A percentile compares a stretch with the other conserved stretches of the same genome.
phyloP scores from a whole-genome alignment of 495 filamentous ascomycete species.

The Penicillium dipodomyicola region DNA sequence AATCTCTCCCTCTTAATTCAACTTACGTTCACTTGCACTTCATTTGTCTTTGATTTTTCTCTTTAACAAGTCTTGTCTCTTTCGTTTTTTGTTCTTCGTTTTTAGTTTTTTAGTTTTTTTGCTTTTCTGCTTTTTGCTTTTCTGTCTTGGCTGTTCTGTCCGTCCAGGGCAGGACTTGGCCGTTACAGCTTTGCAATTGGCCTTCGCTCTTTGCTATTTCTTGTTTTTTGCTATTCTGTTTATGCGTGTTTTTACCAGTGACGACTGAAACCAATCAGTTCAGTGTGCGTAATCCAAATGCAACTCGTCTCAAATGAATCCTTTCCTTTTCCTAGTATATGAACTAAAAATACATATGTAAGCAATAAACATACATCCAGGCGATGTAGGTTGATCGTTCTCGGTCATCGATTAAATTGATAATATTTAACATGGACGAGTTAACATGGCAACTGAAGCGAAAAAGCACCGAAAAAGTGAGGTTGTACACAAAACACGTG shows the following conservation, averaged over 20 bases:
- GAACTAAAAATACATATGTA: too few relatives aligned
- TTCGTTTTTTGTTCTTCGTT: neutral
- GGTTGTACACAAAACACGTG: conserved; percentile 30
- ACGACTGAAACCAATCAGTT: neutral
- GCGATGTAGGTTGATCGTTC: too few relatives aligned
- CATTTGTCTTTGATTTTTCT: neutral
- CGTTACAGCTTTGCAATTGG: neutral
- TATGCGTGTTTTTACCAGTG: neutral
- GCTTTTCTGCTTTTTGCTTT: neutral
- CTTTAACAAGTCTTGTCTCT: neutral
- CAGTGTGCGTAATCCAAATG: neutral
- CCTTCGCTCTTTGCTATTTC: neutral
- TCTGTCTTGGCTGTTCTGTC: too few relatives aligned
- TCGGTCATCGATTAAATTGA: too few relatives aligned
- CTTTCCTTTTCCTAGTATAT: neutral
- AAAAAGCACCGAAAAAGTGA: too few relatives aligned
- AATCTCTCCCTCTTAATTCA: neutral
- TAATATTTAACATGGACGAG: too few relatives aligned
- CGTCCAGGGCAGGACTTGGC: too few relatives aligned
- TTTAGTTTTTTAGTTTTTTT: too few relatives aligned
- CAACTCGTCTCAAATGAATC: neutral
- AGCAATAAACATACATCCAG: too few relatives aligned
- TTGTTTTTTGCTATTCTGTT: neutral
- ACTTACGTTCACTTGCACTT: neutral
- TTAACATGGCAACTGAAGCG: too few relatives aligned